These are phyloP conservation scores for Paecilomyces variotii DNA, from an alignment of 2,329 filamentous ascomycete genomes.

Conservation along the genomic window DNA sequence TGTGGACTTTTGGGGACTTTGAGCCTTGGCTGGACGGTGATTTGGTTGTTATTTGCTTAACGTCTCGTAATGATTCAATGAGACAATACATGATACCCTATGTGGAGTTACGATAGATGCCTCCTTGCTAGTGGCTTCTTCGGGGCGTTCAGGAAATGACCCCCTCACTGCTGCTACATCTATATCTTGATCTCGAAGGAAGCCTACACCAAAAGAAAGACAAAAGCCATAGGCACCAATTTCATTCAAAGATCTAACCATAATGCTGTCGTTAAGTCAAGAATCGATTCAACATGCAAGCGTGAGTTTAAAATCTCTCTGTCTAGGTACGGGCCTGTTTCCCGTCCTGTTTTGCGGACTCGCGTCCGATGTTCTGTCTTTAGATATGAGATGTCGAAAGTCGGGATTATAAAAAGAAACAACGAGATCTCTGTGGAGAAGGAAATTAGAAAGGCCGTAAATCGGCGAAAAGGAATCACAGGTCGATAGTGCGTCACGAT, in stretches of 20 bases:
- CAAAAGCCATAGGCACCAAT: background rate
- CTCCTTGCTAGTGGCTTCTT: background rate
- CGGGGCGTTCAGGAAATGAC: background rate
- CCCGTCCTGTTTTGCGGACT: conserved; percentile 2
- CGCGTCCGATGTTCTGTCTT: conserved; percentile 6
- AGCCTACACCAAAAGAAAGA: background rate
- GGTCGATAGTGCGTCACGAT: background rate
- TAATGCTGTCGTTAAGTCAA: background rate
- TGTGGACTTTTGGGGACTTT: background rate
- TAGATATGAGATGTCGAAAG: background rate
- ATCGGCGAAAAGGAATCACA: background rate
- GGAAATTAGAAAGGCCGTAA: conserved; percentile 2
- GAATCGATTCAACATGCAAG: background rate
- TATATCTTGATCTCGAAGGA: background rate
- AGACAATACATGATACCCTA: background rate
- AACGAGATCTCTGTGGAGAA: background rate
- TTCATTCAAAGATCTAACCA: background rate
- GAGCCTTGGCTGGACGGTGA: background rate
- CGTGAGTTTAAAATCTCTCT: background rate
- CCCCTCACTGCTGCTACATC: background rate
- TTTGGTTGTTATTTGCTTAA: background rate
- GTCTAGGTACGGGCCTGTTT: background rate
- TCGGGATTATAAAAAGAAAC: background rate
- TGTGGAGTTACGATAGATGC: background rate
- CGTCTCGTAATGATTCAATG: background rate